Base-by-base conservation (phyloP, 2,329 filamentous ascomycete genomes). In the Teratosphaeriaceae sp. region DNA sequence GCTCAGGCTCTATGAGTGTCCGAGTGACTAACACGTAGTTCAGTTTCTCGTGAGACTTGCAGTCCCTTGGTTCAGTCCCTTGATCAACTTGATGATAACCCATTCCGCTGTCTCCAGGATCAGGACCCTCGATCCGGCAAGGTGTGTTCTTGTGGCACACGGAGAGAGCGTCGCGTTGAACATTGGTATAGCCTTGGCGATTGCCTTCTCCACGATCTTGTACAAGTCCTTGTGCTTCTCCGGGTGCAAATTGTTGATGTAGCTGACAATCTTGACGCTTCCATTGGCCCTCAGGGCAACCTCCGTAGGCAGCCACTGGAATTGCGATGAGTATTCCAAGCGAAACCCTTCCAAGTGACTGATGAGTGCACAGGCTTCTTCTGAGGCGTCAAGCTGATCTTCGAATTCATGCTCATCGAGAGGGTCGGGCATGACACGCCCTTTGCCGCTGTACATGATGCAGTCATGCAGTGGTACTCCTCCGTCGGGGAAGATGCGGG, bases 401-500 rank as follows among this genome's bases (percentile, higher is more conserved):
- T n/a, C n/a, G n/a, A n/a, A n/a, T n/a, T n/a, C n/a, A n/a, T n/a
- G n/a, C 24, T 27, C 24, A n/a, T 27, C 8, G 61, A 57, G 15
- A 53, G 56, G n/a, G 16, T 30, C 18, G 16, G n/a, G n/a, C 38
- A 33, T 2, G 38, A 5, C 24, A 21, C 6, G 13, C 30, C 64
- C 65, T 22, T 52, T 57, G 8, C 61, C 64, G 11, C 50, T 54
- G 45, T 53, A 62, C 5, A 54, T 40, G 4, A 58, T 46, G 18
- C 60, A 63, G 21, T 63, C 55, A 1, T 50, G 34, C 3, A 67
- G 46, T 0, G 54, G 46, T 2, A 65, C 57, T 2, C 43, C 47
- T 3, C 53, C 55, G 4, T 63, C 52, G 9, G 50, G 31, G 0
- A 78, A 51, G 3, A 68, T 64, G 2, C 65, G 65, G 2, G 69